Base-by-base conservation (phyloP, 75 land plant species). In the Pinus tabuliformis region DNA sequence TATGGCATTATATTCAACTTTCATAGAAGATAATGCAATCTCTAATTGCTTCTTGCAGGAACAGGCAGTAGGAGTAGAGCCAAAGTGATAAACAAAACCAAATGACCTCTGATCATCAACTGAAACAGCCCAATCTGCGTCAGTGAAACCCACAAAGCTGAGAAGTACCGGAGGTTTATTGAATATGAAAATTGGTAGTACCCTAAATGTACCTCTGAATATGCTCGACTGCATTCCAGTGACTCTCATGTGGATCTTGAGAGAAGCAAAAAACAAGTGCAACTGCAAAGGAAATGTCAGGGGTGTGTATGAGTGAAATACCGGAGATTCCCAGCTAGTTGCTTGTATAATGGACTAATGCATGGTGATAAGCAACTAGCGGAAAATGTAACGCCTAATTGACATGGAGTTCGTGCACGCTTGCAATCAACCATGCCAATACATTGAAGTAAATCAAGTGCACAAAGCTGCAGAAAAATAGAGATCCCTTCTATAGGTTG, bases 121-220 rank as follows among this genome's bases (percentile, higher is more conserved):
- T 39, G 4, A 39, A 33, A 21, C 1, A 20, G 18, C 49, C 77
- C 77, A 76, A 62, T 26, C 2, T 62, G 28, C 12, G 33, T 62
- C 13, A 62, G 64, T 62, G 64, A 24, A 62, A 14, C 36, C 36
- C 12, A 28, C 14, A 62, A 3, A 3, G 5, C 36, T 24, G 1
- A 9, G 30, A 26, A 28, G 11, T 16, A 6, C 30, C 36, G 11
- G 0, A 24, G 12, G 36, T 62, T 3, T 28, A 62, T 1, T 62
- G 64, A 8, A 62, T 2, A 24, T 3, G 30, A 24, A 62, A 62
- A 11, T 28, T 28, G 1, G 64, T 1, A 26, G 36, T 76, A 13
- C 77, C 65, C 42, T 62, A 8, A 16, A 76, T 17, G 15, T 76
- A 76, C 9, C 42, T 5, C 13, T 61, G 49, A 45, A 76, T 39